Evolutionary conservation across 805 yeast genomes (phyloP).

Genomic region (Starmerella sirachaensis): DNA sequence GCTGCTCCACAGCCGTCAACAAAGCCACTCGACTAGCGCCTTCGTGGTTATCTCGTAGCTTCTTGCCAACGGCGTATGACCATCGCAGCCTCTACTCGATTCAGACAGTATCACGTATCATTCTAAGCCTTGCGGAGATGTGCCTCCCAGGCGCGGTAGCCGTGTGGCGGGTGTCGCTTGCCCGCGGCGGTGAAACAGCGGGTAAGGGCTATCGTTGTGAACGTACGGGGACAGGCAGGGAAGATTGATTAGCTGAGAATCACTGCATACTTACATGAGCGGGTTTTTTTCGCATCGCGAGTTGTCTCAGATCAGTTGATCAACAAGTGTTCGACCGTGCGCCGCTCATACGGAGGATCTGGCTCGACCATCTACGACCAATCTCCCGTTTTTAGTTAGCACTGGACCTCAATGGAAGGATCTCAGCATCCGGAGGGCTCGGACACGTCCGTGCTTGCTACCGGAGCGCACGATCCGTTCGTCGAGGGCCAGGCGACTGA

Average conservation of each 20-base stretch:
- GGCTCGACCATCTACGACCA: too few species aligned
- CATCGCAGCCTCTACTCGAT: too few species aligned
- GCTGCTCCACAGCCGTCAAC: not conserved
- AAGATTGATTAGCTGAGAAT: not conserved
- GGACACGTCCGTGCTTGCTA: slow-evolving; percentile 8
- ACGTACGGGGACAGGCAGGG: too few species aligned
- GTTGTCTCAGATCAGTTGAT: too few species aligned
- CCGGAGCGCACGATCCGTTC: slow-evolving; percentile 3
- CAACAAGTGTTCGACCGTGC: too few species aligned
- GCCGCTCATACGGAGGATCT: too few species aligned
- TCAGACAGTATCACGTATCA: too few species aligned
- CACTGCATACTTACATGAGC: not conserved
- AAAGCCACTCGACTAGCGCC: too few species aligned
- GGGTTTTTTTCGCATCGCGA: slow-evolving; percentile 4
- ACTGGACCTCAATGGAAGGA: slow-evolving; percentile 13
- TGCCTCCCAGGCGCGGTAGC: not conserved
- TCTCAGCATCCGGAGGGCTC: slow-evolving; percentile 8
- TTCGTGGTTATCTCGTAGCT: too few species aligned
- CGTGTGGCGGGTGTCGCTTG: not conserved
- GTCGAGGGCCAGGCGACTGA: not conserved
- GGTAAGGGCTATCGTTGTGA: too few species aligned
- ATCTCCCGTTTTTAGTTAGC: too few species aligned
- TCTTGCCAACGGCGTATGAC: too few species aligned
- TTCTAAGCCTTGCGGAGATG: not conserved
- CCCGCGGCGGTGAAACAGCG: not conserved